These are phyloP conservation scores for Aleurites moluccanus DNA, from an alignment of 441 rosid genomes.

Conservation along the genomic window DNA sequence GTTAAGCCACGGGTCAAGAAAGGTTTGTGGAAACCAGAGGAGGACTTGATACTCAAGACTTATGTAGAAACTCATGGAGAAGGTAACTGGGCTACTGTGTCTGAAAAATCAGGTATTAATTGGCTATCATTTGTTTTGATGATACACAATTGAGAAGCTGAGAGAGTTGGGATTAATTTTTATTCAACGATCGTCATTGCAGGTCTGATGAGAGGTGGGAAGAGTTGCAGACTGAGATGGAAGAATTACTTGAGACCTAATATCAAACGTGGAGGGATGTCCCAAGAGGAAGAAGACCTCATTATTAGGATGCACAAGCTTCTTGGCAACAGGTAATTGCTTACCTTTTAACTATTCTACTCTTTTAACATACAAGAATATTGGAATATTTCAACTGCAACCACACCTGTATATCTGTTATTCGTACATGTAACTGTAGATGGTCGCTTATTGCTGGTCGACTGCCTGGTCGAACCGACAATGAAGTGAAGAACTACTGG, in stretches of 20 bases:
- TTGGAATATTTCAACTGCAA: neutral
- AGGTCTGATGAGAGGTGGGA: slow-evolving; percentile 65
- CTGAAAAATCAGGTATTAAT: slow-evolving; percentile 48
- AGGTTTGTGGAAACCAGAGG: slow-evolving; percentile 74
- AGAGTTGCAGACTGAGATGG: slow-evolving; percentile 65
- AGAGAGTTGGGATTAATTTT: neutral
- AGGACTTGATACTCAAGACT: slow-evolving; percentile 60
- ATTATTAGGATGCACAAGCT: slow-evolving; percentile 90
- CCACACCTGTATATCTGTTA: neutral
- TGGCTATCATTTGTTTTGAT: neutral
- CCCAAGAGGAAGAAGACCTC: slow-evolving; percentile 79
- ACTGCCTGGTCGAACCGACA: slow-evolving; percentile 86
- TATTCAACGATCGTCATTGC: slow-evolving; percentile 11
- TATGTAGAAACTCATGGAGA: slow-evolving; percentile 61
- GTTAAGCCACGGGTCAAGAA: slow-evolving; percentile 41
- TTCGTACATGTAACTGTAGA: slow-evolving; percentile 32
- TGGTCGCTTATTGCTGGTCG: slow-evolving; percentile 87
- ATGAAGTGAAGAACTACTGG: slow-evolving; percentile 92
- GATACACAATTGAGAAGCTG: neutral
- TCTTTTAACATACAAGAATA: no score
- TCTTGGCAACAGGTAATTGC: slow-evolving; percentile 66
- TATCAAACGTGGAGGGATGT: slow-evolving; percentile 59
- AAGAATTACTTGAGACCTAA: slow-evolving; percentile 67
- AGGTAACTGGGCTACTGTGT: slow-evolving; percentile 65
- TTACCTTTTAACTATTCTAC: no score